phyloP scores from a whole-genome alignment of 805 yeast genomes.

The Candida taoyuanica region DNA sequence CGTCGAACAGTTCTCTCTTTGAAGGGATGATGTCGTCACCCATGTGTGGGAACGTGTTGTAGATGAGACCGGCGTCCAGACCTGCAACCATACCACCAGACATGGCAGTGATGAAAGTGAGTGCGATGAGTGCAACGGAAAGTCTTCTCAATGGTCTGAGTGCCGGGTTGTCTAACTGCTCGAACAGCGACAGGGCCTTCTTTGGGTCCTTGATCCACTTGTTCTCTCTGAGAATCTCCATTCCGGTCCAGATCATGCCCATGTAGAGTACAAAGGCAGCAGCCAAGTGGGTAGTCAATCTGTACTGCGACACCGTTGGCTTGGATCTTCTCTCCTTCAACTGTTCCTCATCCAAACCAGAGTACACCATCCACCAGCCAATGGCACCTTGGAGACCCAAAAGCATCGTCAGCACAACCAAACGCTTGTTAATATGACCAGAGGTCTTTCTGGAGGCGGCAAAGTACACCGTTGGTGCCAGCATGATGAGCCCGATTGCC shows the following conservation, averaged over 20 bases:
- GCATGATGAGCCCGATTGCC: conserved; percentile 76
- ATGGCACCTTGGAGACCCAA: conserved; percentile 92
- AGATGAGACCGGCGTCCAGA: conserved; percentile 93
- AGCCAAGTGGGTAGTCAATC: conserved; percentile 90
- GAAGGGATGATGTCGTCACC: conserved; percentile 80
- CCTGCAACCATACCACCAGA: conserved; percentile 99
- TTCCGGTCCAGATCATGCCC: conserved; percentile 88
- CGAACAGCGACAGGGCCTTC: conserved; percentile 47
- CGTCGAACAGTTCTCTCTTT: conserved; percentile 70
- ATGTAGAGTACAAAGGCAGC: conserved; percentile 86
- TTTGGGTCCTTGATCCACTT: conserved; percentile 64
- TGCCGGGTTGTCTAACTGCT: conserved; percentile 56
- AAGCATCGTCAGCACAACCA: conserved; percentile 68
- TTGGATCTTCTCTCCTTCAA: conserved; percentile 77
- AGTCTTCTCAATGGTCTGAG: conserved; percentile 52
- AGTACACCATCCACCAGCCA: conserved; percentile 99
- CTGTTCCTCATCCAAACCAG: conserved; percentile 82
- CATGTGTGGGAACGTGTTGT: conserved; percentile 96
- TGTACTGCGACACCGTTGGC: conserved; percentile 96
- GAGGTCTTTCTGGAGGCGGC: conserved; percentile 63
- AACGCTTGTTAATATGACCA: conserved; percentile 57
- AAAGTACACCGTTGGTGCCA: conserved; percentile 82
- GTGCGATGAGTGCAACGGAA: conserved; percentile 52
- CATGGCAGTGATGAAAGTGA: conserved; percentile 89
- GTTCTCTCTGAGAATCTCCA: conserved; percentile 73